phyloP scores from a whole-genome alignment of 1,284 basidiomycete species.

The Boletus semigastroideus region DNA sequence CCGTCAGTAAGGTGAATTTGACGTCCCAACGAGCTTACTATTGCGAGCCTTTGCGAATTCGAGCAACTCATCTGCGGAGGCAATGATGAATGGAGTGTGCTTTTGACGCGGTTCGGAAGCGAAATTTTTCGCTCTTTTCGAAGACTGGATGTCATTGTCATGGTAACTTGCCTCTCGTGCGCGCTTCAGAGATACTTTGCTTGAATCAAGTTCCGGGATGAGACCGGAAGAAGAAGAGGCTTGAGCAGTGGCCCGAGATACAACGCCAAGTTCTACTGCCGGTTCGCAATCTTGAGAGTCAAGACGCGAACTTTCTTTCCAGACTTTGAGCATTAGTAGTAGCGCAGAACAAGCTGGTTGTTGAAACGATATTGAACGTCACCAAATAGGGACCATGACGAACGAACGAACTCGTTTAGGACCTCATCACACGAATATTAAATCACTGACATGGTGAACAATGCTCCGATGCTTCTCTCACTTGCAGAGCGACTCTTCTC shows the following conservation, averaged over 20 bases:
- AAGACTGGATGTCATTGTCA: constrained; percentile 2
- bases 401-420: neutral
- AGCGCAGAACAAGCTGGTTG: no score
- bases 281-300: constrained; percentile 17
- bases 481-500: constrained; percentile 38
- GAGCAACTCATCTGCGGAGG: constrained; percentile 13
- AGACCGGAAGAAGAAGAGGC: constrained; percentile 30
- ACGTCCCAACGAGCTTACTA: constrained; percentile 16
- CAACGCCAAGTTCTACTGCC: constrained; percentile 35
- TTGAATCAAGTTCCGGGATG: constrained; percentile 19
- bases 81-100: constrained; percentile 3
- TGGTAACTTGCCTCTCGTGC: constrained; percentile 12
- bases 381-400: constrained; percentile 18
- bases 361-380: no score
- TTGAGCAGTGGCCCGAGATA: constrained; percentile 29
- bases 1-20: constrained; percentile 1
- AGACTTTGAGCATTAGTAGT: constrained; percentile 52
- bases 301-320: constrained; percentile 46
- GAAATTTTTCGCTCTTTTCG: constrained; percentile 15
- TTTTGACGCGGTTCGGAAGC: neutral
- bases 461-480: constrained; percentile 46
- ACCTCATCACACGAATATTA: neutral
- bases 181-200: constrained; percentile 15
- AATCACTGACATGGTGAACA: constrained; percentile 47
- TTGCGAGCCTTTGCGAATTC: constrained; percentile 25